Percentiles rank a stretch among this genome's conserved stretches.
phyloP scores from a whole-genome alignment of 2,329 filamentous ascomycete species.

The Tolypocladium tundrense region DNA sequence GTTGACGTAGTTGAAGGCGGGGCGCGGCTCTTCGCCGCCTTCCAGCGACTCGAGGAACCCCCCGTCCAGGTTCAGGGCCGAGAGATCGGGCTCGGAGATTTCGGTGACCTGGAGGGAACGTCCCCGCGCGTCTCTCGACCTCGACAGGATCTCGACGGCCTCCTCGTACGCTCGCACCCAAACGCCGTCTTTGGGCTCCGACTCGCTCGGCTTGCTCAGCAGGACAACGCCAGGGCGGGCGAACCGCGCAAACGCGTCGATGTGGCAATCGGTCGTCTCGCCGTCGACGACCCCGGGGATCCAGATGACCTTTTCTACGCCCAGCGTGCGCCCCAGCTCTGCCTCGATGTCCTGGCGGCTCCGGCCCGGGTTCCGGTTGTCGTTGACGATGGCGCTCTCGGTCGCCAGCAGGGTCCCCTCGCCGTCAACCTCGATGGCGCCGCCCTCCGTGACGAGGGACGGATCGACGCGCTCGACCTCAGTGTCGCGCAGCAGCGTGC shows the following conservation, averaged over 20 bases:
- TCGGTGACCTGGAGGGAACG: conserved; percentile 12
- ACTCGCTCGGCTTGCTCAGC: conserved; percentile 9
- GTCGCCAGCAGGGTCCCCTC: conserved; percentile 16
- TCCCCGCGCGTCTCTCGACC: conserved; percentile 10
- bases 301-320: conserved; percentile 17
- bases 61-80: background rate
- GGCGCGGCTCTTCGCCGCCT: background rate
- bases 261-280: conserved; percentile 17
- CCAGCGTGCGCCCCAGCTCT: conserved; percentile 11
- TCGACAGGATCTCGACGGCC: conserved; percentile 8
- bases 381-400: conserved; percentile 17
- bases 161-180: conserved; percentile 13
- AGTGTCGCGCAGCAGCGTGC: background rate
- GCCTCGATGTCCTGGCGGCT: conserved; percentile 10
- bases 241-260: conserved; percentile 18
- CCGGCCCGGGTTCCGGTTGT: conserved; percentile 15
- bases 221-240: conserved; percentile 12
- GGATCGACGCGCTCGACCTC: background rate
- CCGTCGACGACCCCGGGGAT: conserved; percentile 11
- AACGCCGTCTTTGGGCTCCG: background rate
- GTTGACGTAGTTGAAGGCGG: conserved; percentile 14
- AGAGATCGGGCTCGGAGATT: conserved; percentile 11
- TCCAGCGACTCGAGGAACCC: background rate
- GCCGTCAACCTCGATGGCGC: conserved; percentile 17
- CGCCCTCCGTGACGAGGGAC: conserved; percentile 12